phyloP scores from a whole-genome alignment of 176 grass and related monocot genomes.

The Oryza australiensis region DNA sequence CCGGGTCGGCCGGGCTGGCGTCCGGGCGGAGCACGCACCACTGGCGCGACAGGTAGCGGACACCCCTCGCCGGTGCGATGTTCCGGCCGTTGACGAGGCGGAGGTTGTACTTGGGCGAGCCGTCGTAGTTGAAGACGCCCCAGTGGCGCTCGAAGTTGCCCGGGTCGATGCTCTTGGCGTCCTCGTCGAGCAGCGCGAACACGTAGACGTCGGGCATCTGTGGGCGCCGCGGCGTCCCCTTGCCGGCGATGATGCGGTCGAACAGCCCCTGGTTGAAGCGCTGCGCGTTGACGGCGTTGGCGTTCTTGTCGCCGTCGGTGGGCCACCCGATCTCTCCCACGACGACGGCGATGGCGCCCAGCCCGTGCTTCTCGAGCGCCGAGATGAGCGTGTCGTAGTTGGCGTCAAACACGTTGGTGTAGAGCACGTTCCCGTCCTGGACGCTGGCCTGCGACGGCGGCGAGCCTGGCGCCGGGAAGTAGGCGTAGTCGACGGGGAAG shows the following conservation, averaged over 20 bases:
- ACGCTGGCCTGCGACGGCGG: slow-evolving; percentile 46
- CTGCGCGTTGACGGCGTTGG: slow-evolving; percentile 50
- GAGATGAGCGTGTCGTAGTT: slow-evolving; percentile 96
- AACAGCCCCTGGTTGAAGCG: slow-evolving; percentile 92
- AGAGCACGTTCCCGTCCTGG: slow-evolving; percentile 64
- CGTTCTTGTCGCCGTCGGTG: slow-evolving; percentile 76
- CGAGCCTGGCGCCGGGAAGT: slow-evolving; percentile 55
- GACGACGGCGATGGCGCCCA: slow-evolving; percentile 62
- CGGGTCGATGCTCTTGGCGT: slow-evolving; percentile 76
- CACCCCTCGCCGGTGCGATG: slow-evolving; percentile 64
- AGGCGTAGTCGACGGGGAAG: slow-evolving; percentile 89
- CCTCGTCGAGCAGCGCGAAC: slow-evolving; percentile 88
- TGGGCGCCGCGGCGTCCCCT: slow-evolving; percentile 67
- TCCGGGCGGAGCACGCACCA: slow-evolving; percentile 74
- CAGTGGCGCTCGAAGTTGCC: slow-evolving; percentile 98
- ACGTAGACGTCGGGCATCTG: slow-evolving; percentile 87
- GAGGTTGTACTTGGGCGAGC: slow-evolving; percentile 68
- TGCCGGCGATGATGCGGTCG: slow-evolving; percentile 59
- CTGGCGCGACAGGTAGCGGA: slow-evolving; percentile 68
- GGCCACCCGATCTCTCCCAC: slow-evolving; percentile 98
- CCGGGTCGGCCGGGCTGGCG: slow-evolving; percentile 42
- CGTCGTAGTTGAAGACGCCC: slow-evolving; percentile 98
- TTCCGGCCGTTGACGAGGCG: slow-evolving; percentile 30
- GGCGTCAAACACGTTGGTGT: slow-evolving; percentile 94
- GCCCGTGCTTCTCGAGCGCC: slow-evolving; percentile 83